Base-by-base conservation (phyloP, 176 grass and related monocot genomes). In the Olyra latifolia region DNA sequence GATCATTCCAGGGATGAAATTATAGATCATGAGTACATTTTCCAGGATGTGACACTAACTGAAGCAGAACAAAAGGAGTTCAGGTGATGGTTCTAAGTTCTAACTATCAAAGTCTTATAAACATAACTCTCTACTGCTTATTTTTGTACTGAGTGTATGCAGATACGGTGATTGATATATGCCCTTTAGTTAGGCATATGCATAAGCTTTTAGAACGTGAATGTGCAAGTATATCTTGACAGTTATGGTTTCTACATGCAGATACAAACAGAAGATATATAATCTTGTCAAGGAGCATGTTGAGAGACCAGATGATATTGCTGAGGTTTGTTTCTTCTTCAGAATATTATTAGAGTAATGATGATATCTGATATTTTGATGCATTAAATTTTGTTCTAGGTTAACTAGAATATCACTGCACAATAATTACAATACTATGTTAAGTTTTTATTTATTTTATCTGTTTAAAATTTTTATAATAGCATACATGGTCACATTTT, bases 1-100 rank as follows among this genome's bases (percentile, higher is more conserved):
- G 16, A 55, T 80, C 22, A 78, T 53, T 93, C 45, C 68, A 94
- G 92, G 45, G 95, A 98, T 85, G 95, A 98, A 62, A 88, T 98
- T 80, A 45, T 88, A 59, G 95, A 98, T 87, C 91, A 98, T 54
- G 85, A 98, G 22, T 98, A 98, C 84, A 87, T 94, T 53, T 92
- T 94, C 78, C 87, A 91, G 65, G 95, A 73, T 41, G 90, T 98
- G 70, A 94, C 92, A 85, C 42, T 98, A 75, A 92, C 95, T 0
- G 85, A 83, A 75, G 85, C 85, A 71, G 95, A 98, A 85, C 88
- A 98, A 87, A 87, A 91, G 23, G 90, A 98, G 15, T 54, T 91
- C 32, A 91, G 85, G 95, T 98, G 80, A 63, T 58, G 17, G 43
- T 82, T 85, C 56, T 41, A 66, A 66, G 43, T 79, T 85, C 63